These are phyloP conservation scores for Lepidium africanum DNA, from an alignment of 345 rosid genomes.

Conservation along the genomic window DNA sequence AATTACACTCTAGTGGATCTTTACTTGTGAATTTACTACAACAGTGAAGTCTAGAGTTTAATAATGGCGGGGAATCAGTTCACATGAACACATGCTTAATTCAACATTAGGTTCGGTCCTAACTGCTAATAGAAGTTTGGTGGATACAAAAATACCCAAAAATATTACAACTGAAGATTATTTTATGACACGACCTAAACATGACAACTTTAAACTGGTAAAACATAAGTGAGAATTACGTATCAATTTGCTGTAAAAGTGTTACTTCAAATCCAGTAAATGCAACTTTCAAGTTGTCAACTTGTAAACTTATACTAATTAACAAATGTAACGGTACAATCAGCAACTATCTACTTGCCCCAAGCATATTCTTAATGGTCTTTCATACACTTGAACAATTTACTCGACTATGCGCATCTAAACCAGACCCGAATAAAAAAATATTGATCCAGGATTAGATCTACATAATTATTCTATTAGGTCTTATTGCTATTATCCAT, in stretches of 20 bases:
- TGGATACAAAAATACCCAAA: neutral
- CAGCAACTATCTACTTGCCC: neutral
- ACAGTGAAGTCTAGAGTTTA: too few species aligned
- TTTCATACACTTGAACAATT: too few species aligned
- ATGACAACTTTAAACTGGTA: neutral
- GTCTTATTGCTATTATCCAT: too few species aligned
- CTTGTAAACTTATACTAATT: neutral
- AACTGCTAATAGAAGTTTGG: neutral
- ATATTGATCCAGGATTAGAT: too few species aligned
- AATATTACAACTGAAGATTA: neutral
- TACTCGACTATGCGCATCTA: too few species aligned
- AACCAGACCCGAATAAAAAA: too few species aligned
- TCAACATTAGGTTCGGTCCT: neutral
- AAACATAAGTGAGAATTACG: neutral
- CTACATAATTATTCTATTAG: too few species aligned
- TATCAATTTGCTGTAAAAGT: neutral
- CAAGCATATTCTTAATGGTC: neutral
- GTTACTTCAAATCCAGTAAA: neutral
- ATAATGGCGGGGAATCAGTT: neutral
- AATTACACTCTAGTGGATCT: neutral
- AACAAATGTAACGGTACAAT: neutral
- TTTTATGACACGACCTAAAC: neutral
- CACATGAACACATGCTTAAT: neutral
- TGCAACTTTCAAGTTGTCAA: conserved; percentile 5
- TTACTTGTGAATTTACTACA: too few species aligned